Evolutionary conservation across 805 yeast species (phyloP).

Genomic region (Hanseniaspora lindneri): DNA sequence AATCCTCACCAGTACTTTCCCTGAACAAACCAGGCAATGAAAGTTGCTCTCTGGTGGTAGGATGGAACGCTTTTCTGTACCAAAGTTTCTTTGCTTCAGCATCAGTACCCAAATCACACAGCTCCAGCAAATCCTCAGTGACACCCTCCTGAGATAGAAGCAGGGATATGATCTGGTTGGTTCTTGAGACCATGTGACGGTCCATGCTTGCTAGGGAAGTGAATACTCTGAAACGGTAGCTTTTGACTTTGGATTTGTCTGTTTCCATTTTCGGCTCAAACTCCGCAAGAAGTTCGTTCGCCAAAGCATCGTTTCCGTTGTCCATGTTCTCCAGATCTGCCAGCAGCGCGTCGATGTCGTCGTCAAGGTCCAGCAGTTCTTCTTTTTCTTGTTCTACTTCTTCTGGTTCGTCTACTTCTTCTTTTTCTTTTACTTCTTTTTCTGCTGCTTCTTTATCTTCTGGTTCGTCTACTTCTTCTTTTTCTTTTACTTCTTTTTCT

Average conservation of each 20-base stretch:
- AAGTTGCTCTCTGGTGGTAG: constrained; percentile 40
- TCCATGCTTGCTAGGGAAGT: constrained; percentile 84
- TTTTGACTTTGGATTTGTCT: constrained; percentile 24
- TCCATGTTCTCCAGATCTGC: constrained; percentile 24
- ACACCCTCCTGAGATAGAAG: constrained; percentile 38
- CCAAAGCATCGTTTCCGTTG: constrained; percentile 18
- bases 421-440: background rate
- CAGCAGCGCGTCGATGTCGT: constrained; percentile 28
- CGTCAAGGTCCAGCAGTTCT: constrained; percentile 18
- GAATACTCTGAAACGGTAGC: constrained; percentile 59
- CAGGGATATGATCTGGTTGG: constrained; percentile 64
- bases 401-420: background rate
- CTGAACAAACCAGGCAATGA: constrained; percentile 68
- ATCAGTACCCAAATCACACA: constrained; percentile 74
- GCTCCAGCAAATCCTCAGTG: constrained; percentile 1
- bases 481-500: background rate
- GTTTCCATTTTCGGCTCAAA: constrained; percentile 14
- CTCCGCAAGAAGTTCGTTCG: constrained; percentile 17
- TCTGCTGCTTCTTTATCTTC: background rate
- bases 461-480: background rate
- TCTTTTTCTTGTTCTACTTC: background rate
- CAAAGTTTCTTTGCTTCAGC: constrained; percentile 74
- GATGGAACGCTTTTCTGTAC: constrained; percentile 44
- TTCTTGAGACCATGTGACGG: constrained; percentile 62
- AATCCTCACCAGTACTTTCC: constrained; percentile 41